Conservation (phyloP, 2,329 filamentous ascomycete genomes). For the Fusarium neocosmosporiellum region DNA sequence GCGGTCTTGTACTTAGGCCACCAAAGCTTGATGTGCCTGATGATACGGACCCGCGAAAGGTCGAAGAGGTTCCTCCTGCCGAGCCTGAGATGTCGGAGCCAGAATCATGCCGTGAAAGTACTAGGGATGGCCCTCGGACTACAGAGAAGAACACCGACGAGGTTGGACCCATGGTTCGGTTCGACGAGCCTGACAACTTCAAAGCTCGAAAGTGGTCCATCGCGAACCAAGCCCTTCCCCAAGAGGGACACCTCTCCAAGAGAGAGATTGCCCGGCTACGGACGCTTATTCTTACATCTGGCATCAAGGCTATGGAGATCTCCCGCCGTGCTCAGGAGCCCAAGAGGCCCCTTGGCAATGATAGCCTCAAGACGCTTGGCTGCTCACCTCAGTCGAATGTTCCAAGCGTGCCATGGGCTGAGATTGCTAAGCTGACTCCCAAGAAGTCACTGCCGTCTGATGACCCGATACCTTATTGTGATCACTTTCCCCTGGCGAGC, state of each 20-base stretch:
- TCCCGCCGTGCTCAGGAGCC: constrained; percentile 69
- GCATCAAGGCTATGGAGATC: constrained; percentile 91
- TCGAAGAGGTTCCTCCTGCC: constrained; percentile 23
- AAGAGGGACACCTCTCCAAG: constrained; percentile 61
- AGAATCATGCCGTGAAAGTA: constrained; percentile 49
- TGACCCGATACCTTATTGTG: constrained; percentile 53
- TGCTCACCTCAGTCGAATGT: constrained; percentile 37
- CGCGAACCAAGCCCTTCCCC: constrained; percentile 54
- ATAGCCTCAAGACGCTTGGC: constrained; percentile 27
- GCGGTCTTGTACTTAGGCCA: constrained; percentile 62
- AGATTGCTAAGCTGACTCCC: constrained; percentile 56
- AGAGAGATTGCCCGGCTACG: constrained; percentile 85
- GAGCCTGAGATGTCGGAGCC: constrained; percentile 54
- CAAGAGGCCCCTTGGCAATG: constrained; percentile 49
- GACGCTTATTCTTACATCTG: constrained; percentile 81
- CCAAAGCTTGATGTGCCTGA: constrained; percentile 60
- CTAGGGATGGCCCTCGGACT: constrained; percentile 45
- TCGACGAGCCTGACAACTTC: constrained; percentile 38
- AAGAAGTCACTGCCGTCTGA: constrained; percentile 48
- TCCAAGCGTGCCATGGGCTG: constrained; percentile 52
- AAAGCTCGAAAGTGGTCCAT: constrained; percentile 63
- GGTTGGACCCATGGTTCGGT: constrained; percentile 43
- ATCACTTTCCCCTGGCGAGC: constrained; percentile 64
- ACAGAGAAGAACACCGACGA: constrained; percentile 53
- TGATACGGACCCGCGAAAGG: constrained; percentile 50